Base-by-base conservation (phyloP, 2,329 filamentous ascomycete species). In the Neofusicoccum cordaticola region DNA sequence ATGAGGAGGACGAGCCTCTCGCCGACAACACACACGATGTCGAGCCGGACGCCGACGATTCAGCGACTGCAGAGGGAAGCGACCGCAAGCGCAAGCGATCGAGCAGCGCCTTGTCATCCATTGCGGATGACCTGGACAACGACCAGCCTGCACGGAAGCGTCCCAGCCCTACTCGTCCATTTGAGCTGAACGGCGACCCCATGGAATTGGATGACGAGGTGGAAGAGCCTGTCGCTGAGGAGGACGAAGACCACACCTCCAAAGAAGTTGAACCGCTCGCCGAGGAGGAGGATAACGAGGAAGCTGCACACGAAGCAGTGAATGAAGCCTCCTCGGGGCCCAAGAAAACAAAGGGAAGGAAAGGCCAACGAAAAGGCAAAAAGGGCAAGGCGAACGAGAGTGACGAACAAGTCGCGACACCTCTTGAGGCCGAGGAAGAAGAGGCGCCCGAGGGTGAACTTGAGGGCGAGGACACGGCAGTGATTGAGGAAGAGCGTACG, bases 71-170 rank as follows among this genome's bases (percentile, higher is more conserved):
- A 4, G 64, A 65, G 11, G 44, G 41, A 9, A 56, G 39, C 17
- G 73, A 73, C 22, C 74, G 73, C 68, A 83, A 83, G 68, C 75
- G 81, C 47, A 83, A 83, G 69, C 75, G 81, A 62, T 73, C 79
- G 58, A 77, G 76, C 60, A 73, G 72, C 42, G 75, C 73, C 44
- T 73, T 74, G 15, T 80, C 77, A 67, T 74, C 77, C 47, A 50
- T 65, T 57, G 71, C 70, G n/a, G 75, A 77, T 8, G 73, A 75
- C 11, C 68, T 63, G 2, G 51, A 70, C 5, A 66, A 70, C 19
- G 73, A 74, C 3, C 73, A 79, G 71, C 71, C 73, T 71, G 80
- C 68, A 11, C 69, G 74, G 44, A 78, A 78, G 66, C 74, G 76
- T 56, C 76, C 72, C 62, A 70, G 71, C 56, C 71, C 70, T 37